phyloP scores from a whole-genome alignment of 257 asterid species.

The Coffea eugenioides region DNA sequence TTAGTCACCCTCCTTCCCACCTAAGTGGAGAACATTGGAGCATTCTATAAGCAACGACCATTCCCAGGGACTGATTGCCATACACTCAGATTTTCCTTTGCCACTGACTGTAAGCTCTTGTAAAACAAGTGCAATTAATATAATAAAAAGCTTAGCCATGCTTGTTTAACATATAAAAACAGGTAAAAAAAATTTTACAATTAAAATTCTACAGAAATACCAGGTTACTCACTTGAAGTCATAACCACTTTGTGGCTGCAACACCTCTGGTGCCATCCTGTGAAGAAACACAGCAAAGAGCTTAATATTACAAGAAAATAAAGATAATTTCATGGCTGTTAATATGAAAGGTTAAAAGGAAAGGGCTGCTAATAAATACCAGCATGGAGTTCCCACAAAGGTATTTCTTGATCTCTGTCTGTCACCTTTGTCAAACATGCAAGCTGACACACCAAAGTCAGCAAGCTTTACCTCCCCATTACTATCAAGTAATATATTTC shows the following conservation, averaged over 20 bases:
- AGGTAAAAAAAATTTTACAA: not conserved
- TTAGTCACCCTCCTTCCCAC: not conserved
- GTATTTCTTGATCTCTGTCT: constrained; percentile 97
- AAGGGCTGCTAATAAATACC: constrained; percentile 44
- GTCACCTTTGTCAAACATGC: constrained; percentile 96
- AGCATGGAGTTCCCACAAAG: constrained; percentile 99
- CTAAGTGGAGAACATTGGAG: not conserved
- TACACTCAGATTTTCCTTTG: not conserved
- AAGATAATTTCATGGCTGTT: not conserved
- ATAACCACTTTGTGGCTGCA: constrained; percentile 99
- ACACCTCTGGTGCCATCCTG: constrained; percentile 99
- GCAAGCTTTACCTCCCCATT: constrained; percentile 93
- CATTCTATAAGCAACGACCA: not conserved
- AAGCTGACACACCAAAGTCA: constrained; percentile 97
- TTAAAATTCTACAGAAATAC: not conserved
- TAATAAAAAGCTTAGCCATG: not conserved
- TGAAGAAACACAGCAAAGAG: constrained; percentile 20
- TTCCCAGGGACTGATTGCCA: not conserved
- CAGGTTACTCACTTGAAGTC: constrained; percentile 79
- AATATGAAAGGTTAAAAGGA: not conserved
- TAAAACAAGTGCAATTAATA: not conserved
- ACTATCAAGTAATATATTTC: constrained; percentile 86
- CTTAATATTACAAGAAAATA: not conserved
- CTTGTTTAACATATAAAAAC: not conserved
- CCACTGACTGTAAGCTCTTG: not conserved